phyloP scores from a whole-genome alignment of 2,329 filamentous ascomycete genomes.

The Rhinocladiella mackenziei region DNA sequence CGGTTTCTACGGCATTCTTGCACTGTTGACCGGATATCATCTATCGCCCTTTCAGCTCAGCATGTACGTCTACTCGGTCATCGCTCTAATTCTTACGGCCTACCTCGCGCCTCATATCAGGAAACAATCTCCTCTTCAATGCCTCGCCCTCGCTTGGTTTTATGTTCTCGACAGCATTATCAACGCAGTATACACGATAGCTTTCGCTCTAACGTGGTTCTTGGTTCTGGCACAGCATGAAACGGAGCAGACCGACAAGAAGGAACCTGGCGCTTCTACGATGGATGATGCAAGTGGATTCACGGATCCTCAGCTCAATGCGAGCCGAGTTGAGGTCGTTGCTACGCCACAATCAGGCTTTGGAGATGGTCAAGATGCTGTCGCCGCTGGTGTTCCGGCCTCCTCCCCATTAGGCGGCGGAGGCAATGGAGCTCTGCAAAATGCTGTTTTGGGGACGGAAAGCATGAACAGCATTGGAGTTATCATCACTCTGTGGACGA shows the following conservation, averaged over 20 bases:
- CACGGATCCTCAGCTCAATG: constrained; percentile 60
- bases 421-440: constrained; percentile 47
- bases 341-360: constrained; percentile 46
- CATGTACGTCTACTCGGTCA: constrained; percentile 84
- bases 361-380: constrained; percentile 50
- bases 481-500: constrained; percentile 67
- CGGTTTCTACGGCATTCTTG: constrained; percentile 83
- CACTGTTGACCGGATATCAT: constrained; percentile 79
- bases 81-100: constrained; percentile 63
- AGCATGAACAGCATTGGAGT: constrained; percentile 73
- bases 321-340: constrained; percentile 54
- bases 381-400: constrained; percentile 33
- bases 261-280: constrained; percentile 50
- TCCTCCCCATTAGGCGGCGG: constrained; percentile 35
- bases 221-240: constrained; percentile 62
- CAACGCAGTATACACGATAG: constrained; percentile 75
- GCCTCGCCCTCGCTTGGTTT: constrained; percentile 75
- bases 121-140: constrained; percentile 71
- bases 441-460: constrained; percentile 60
- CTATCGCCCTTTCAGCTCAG: constrained; percentile 79
- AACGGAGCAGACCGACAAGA: constrained; percentile 39
- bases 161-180: constrained; percentile 78
- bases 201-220: constrained; percentile 85
- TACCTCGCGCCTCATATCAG: constrained; percentile 77
- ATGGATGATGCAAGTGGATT: constrained; percentile 63